Conservation (phyloP, 2,329 filamentous ascomycete genomes). For the Hypoxylon sp. region DNA sequence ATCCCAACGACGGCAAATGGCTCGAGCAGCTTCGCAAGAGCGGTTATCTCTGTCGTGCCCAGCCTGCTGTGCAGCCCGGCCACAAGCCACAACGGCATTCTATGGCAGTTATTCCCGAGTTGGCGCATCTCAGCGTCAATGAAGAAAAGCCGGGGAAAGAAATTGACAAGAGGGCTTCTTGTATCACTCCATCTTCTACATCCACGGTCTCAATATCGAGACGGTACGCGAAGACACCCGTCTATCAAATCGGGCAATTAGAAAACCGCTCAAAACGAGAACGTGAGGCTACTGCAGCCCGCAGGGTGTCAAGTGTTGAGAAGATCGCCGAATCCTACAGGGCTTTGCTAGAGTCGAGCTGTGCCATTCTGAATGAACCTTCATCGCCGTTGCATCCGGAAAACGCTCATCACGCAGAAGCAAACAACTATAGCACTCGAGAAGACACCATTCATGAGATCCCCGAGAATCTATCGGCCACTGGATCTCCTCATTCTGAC, state of each 20-base stretch:
- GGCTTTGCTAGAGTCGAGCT: slow-evolving; percentile 61
- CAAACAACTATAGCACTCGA: slow-evolving; percentile 2
- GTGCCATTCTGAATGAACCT: slow-evolving; percentile 53
- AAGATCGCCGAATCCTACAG: slow-evolving; percentile 67
- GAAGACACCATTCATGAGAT: slow-evolving; percentile 38
- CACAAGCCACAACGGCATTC: slow-evolving; percentile 40
- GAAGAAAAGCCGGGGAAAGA: slow-evolving; percentile 45
- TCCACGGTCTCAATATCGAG: slow-evolving; percentile 54
- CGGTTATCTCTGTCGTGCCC: slow-evolving; percentile 46
- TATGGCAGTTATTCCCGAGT: slow-evolving; percentile 49
- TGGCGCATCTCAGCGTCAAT: slow-evolving; percentile 56
- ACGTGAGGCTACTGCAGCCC: slow-evolving; percentile 44
- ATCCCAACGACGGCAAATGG: slow-evolving; percentile 50
- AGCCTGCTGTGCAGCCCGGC: slow-evolving; percentile 26
- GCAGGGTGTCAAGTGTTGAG: slow-evolving; percentile 62
- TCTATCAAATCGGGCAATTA: slow-evolving; percentile 65
- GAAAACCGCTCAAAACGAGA: slow-evolving; percentile 55
- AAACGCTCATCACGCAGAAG: slow-evolving; percentile 13
- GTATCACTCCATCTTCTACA: slow-evolving; percentile 46
- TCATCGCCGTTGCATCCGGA: slow-evolving; percentile 32
- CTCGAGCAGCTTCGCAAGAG: slow-evolving; percentile 51
- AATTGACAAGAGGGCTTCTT: slow-evolving; percentile 44
- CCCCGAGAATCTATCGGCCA: slow-evolving; percentile 28
- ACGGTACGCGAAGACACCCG: slow-evolving; percentile 67
- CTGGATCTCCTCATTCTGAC: slow-evolving; percentile 59